Evolutionary conservation across 495 filamentous ascomycete species (phyloP), one percentile per base, ranked within the genome.

Genomic region (Neurospora africana): DNA sequence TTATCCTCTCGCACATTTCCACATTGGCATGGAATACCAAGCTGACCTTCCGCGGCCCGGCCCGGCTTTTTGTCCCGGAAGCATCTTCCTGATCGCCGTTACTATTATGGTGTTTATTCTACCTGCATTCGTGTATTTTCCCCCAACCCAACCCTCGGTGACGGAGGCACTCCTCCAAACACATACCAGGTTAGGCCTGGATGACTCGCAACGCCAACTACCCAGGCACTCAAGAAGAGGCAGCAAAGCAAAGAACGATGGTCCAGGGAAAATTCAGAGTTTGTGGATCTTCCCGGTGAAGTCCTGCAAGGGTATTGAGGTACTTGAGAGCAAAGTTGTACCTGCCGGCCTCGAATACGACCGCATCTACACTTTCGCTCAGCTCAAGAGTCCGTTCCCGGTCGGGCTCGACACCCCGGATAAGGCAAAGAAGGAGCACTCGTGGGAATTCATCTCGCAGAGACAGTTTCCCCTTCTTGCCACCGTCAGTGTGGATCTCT

Each of bases 241-340:
- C 76, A 83, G 69, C 74, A 79, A 27, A 15, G 9, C 36, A 75
- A 75, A 40, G 73, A 85, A 78, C 27, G 9, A 39, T 39, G 41
- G 65, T 38, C 70, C 74, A n/a, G 75, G 75, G 1, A 80, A 58
- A 61, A 84, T 98, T 75, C 93, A 93, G 79, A 92, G 91, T 68
- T 86, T 97, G 44, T 94, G 91, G 83, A 90, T 93, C 47, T 97
- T 94, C 79, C 95, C 95, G 0, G 82, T 97, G 75, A 98, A 98
- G 83, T 93, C 91, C 72, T 97, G 94, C 78, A 84, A 86, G 73
- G 92, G 91, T 17, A 89, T 97, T 23, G 93, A 97, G 81, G 77
- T 97, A 69, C 81, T 86, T 70, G 76, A 84, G 69, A 89, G 87
- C 58, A 88, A 89, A 68, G 86, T 97, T 5, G 81, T 94, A 36